These are phyloP conservation scores for Mucor circinelloides DNA, from an alignment of 371 early-diverging fungal species.

Conservation along the genomic window DNA sequence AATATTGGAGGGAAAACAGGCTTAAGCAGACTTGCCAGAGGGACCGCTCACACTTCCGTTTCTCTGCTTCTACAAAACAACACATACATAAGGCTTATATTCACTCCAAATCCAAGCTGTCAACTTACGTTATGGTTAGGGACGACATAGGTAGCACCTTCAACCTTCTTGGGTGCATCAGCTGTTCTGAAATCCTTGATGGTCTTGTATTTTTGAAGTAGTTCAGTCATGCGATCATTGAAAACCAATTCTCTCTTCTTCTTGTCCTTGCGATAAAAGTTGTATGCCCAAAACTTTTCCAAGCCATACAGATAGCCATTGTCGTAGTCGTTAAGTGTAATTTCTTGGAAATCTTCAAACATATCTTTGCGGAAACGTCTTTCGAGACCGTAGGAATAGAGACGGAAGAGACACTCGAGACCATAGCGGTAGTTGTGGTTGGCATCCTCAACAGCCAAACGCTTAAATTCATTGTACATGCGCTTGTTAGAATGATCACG, in stretches of 20 bases:
- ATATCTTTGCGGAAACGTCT: slow-evolving; percentile 84
- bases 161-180: slow-evolving; percentile 26
- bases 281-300: slow-evolving; percentile 97
- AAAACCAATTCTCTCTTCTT: slow-evolving; percentile 69
- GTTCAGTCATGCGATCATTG: slow-evolving; percentile 59
- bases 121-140: slow-evolving; percentile 32
- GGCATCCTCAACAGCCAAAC: slow-evolving; percentile 89
- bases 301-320: slow-evolving; percentile 84
- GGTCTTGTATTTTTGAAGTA: slow-evolving; percentile 68
- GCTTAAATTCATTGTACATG: slow-evolving; percentile 93
- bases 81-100: background rate
- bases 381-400: slow-evolving; percentile 95
- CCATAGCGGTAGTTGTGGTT: slow-evolving; percentile 90
- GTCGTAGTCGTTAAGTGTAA: slow-evolving; percentile 77
- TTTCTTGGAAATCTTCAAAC: slow-evolving; percentile 87
- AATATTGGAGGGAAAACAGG: background rate
- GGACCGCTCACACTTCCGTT: slow-evolving; percentile 23
- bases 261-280: slow-evolving; percentile 89
- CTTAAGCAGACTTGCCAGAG: slow-evolving; percentile 5
- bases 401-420: slow-evolving; percentile 89
- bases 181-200: slow-evolving; percentile 75
- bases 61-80: slow-evolving; percentile 22
- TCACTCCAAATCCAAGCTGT: background rate
- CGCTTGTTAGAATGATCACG: slow-evolving; percentile 91
- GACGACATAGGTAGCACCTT: slow-evolving; percentile 38